phyloP scores from a whole-genome alignment of 371 early-diverging fungal genomes.

The Rhizopus sp. region DNA sequence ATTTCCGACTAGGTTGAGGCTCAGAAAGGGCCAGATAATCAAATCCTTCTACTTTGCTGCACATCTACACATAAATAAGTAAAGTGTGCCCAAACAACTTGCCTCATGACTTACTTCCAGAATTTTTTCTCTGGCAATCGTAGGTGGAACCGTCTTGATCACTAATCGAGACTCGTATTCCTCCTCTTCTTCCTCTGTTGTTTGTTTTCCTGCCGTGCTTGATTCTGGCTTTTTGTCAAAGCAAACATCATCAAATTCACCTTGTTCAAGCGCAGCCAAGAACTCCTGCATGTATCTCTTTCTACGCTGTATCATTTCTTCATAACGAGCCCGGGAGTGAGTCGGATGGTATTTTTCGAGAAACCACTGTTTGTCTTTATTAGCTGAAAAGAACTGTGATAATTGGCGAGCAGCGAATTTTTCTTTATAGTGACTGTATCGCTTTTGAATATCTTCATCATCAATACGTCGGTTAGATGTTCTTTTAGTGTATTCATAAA shows the following conservation, averaged over 20 bases:
- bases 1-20: slow-evolving; percentile 81
- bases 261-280: slow-evolving; percentile 62
- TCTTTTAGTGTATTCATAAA: slow-evolving; percentile 68
- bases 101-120: slow-evolving; percentile 59
- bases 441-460: slow-evolving; percentile 79
- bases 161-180: slow-evolving; percentile 68
- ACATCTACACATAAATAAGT: slow-evolving; percentile 53
- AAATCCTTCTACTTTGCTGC: slow-evolving; percentile 74
- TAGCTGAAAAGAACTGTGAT: slow-evolving; percentile 71
- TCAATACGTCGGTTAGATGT: slow-evolving; percentile 57
- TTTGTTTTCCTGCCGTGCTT: slow-evolving; percentile 7
- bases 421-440: slow-evolving; percentile 82
- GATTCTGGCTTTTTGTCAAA: slow-evolving; percentile 54
- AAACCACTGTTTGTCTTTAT: slow-evolving; percentile 92
- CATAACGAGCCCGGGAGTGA: slow-evolving; percentile 52
- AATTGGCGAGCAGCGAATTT: slow-evolving; percentile 68
- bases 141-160: slow-evolving; percentile 83
- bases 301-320: slow-evolving; percentile 59
- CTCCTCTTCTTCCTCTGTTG: slow-evolving; percentile 21
- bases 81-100: background rate
- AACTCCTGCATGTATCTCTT: slow-evolving; percentile 61
- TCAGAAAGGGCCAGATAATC: slow-evolving; percentile 85
- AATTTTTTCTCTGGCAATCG: slow-evolving; percentile 70
- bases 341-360: slow-evolving; percentile 87
- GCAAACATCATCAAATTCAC: slow-evolving; percentile 71